Percentiles rank a stretch among this genome's conserved stretches.
Evolutionary conservation across 495 filamentous ascomycete genomes (phyloP).

Genomic region (Penicillium longicatenatum): DNA sequence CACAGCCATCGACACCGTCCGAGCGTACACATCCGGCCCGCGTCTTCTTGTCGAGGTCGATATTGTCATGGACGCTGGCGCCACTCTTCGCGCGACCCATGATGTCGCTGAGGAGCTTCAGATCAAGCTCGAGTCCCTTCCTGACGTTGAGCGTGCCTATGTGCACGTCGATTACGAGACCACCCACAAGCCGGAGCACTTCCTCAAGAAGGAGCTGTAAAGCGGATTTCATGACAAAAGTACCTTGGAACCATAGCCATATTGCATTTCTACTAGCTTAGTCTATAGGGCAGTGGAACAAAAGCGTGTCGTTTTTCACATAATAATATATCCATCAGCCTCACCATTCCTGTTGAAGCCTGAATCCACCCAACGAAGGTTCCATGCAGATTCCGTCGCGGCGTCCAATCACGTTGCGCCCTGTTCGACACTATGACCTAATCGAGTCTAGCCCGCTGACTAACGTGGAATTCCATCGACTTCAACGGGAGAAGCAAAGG

Average conservation of each 20-base stretch:
- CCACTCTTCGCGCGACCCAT: slow-evolving; percentile 47
- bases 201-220: slow-evolving; percentile 63
- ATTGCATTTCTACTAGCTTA: not conserved
- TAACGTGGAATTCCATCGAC: not conserved
- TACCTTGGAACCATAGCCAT: not conserved
- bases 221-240: too few species aligned
- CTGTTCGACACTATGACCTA: not conserved
- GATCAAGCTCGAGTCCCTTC: slow-evolving; percentile 89
- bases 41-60: slow-evolving; percentile 89
- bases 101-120: slow-evolving; percentile 62
- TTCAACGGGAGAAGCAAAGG: not conserved
- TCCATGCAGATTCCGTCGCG: not conserved
- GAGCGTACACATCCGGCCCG: slow-evolving; percentile 89
- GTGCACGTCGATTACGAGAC: slow-evolving; percentile 98
- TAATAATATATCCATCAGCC: not conserved
- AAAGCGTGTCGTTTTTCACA: not conserved
- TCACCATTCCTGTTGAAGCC: not conserved
- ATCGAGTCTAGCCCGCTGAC: not conserved
- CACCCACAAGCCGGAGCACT: slow-evolving; percentile 88
- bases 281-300: not conserved
- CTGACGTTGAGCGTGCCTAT: slow-evolving; percentile 91
- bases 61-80: slow-evolving; percentile 75
- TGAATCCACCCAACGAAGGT: not conserved
- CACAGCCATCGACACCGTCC: slow-evolving; percentile 87
- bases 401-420: not conserved